Evolutionary conservation across 176 grass and related monocot species (phyloP).

Genomic region (Rhipidocladum racemiflorum): DNA sequence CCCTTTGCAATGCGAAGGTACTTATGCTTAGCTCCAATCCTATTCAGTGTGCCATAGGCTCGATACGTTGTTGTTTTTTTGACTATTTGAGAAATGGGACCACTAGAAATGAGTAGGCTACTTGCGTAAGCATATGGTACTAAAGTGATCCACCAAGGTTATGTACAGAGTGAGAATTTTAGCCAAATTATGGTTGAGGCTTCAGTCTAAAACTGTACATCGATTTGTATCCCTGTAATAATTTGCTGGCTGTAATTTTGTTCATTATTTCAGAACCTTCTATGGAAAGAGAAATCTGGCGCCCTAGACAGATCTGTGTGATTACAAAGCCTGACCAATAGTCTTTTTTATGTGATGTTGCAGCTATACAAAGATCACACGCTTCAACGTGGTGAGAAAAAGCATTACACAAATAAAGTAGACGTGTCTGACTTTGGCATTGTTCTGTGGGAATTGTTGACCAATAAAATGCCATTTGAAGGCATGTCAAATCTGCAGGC

Average conservation of each 20-base stretch:
- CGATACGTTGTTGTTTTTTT: too few species aligned
- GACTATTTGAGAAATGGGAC: too few species aligned
- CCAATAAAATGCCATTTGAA: too few species aligned
- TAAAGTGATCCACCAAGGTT: too few species aligned
- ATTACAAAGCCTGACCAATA: constrained; percentile 7
- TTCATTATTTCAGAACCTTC: constrained; percentile 5
- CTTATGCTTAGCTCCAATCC: too few species aligned
- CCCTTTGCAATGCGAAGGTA: too few species aligned
- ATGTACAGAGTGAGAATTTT: too few species aligned
- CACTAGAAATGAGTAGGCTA: too few species aligned
- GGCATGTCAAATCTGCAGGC: too few species aligned
- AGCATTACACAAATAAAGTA: constrained; percentile 99
- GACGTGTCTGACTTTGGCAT: constrained; percentile 99
- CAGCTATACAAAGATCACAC: constrained; percentile 97
- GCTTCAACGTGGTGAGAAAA: constrained; percentile 89
- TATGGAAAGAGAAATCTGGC: not conserved
- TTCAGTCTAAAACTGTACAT: not conserved
- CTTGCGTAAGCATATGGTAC: too few species aligned
- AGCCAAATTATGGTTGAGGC: too few species aligned
- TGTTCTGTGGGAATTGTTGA: constrained; percentile 96
- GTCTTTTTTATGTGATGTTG: constrained; percentile 17
- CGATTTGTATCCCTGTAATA: constrained; percentile 10
- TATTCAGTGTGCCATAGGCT: too few species aligned
- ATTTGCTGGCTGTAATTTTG: not conserved
- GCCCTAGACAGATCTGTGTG: constrained; percentile 15